A percentile compares a stretch with the other conserved stretches of the same genome.
These are phyloP conservation scores for Boletus barrowsii DNA, from an alignment of 768 basidiomycete genomes.

Conservation along the genomic window DNA sequence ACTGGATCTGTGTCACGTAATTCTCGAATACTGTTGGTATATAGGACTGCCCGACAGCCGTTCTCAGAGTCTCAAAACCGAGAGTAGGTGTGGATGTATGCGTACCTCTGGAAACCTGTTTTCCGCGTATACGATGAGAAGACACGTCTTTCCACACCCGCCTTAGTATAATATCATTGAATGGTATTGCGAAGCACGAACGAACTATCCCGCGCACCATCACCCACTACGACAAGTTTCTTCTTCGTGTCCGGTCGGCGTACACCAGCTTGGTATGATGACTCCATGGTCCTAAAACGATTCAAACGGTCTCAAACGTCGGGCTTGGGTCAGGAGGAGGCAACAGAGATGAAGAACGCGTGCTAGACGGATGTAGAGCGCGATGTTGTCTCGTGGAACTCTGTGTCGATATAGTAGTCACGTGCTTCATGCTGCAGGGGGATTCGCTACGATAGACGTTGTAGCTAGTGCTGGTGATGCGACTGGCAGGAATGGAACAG, in stretches of 20 bases:
- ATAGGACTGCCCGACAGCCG: conserved; percentile 58
- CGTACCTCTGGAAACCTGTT: conserved; percentile 93
- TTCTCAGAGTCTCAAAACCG: conserved; percentile 18
- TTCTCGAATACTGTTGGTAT: conserved; percentile 94
- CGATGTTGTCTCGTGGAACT: too few species aligned
- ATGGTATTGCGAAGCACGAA: conserved; percentile 26
- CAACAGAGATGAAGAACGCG: conserved; percentile 5
- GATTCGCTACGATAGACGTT: too few species aligned
- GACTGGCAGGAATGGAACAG: background rate
- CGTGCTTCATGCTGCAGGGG: too few species aligned
- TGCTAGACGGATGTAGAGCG: background rate
- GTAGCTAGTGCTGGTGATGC: too few species aligned
- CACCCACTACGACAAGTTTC: conserved; percentile 86
- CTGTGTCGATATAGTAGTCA: too few species aligned
- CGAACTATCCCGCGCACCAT: conserved; percentile 53
- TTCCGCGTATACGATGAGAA: conserved; percentile 94
- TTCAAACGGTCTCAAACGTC: background rate
- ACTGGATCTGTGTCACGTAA: conserved; percentile 83
- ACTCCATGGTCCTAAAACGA: conserved; percentile 21
- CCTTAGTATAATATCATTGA: conserved; percentile 42
- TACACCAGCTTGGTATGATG: conserved; percentile 24
- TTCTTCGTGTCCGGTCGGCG: conserved; percentile 78
- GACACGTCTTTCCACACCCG: conserved; percentile 91
- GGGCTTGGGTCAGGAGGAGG: background rate
- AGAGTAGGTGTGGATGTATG: conserved; percentile 4